These are phyloP conservation scores for Starmerella powellii DNA, from an alignment of 805 yeast species.

Conservation along the genomic window DNA sequence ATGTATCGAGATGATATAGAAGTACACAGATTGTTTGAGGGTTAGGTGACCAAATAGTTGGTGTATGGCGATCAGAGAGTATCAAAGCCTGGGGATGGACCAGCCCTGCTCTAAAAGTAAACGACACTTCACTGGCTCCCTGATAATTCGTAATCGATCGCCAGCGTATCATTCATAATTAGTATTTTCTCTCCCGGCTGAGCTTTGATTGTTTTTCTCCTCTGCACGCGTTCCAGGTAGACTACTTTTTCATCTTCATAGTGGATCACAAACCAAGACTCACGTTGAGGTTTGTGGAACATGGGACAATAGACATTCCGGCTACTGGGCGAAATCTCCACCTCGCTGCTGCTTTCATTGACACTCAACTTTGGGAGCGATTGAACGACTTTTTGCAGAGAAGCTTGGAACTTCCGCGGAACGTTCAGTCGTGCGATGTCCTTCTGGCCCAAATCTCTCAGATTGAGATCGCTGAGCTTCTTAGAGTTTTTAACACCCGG, in stretches of 20 bases:
- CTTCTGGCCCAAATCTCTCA: conserved; percentile 27
- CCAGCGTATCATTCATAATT: conserved; percentile 24
- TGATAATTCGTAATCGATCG: conserved; percentile 22
- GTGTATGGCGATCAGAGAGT: too few species aligned
- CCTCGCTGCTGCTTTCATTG: conserved; percentile 31
- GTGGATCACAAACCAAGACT: conserved; percentile 79
- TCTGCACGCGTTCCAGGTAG: conserved; percentile 66
- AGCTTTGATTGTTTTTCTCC: conserved; percentile 28
- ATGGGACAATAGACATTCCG: conserved; percentile 57
- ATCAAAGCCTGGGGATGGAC: too few species aligned
- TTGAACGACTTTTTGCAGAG: conserved; percentile 42
- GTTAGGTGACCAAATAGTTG: too few species aligned
- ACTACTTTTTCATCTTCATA: conserved; percentile 41
- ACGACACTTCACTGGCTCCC: too few species aligned
- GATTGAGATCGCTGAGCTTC: conserved; percentile 4
- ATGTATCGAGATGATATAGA: not conserved
- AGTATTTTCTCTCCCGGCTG: conserved; percentile 11
- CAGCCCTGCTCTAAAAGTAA: too few species aligned
- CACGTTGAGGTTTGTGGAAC: conserved; percentile 84
- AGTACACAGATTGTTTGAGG: too few species aligned
- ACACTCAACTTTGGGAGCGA: conserved; percentile 53
- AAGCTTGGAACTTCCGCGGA: conserved; percentile 32
- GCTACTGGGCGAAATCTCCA: conserved; percentile 28
- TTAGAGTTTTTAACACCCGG: conserved; percentile 17
- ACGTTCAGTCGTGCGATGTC: conserved; percentile 36